These are phyloP conservation scores for Backusella parvicylindrica DNA, from an alignment of 192 early-diverging fungal genomes.

Conservation along the genomic window DNA sequence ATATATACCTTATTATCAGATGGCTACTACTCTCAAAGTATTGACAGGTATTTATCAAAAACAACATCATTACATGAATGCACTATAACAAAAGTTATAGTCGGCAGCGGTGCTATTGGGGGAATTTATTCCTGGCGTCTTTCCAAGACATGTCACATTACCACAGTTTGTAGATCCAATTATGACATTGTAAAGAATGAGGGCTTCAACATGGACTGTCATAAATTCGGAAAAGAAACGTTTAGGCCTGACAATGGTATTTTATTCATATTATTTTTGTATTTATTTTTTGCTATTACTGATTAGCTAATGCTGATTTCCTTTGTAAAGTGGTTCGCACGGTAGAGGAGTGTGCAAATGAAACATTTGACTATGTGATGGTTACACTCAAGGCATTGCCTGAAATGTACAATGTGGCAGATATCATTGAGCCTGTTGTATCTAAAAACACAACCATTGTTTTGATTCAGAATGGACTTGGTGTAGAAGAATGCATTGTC, in stretches of 20 bases:
- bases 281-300: background rate
- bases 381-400: constrained; percentile 69
- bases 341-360: constrained; percentile 19
- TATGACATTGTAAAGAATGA: constrained; percentile 47
- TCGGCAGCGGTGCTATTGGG: constrained; percentile 71
- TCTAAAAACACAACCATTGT: constrained; percentile 53
- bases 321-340: constrained; percentile 34
- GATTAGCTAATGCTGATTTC: background rate
- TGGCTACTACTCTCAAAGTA: background rate
- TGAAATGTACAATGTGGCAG: constrained; percentile 49
- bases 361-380: constrained; percentile 54
- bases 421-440: constrained; percentile 53
- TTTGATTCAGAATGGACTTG: constrained; percentile 73
- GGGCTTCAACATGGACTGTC: constrained; percentile 56
- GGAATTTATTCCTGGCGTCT: constrained; percentile 64
- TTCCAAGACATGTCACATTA: constrained; percentile 48
- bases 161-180: constrained; percentile 68
- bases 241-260: constrained; percentile 52
- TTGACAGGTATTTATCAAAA: background rate
- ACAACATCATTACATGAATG: background rate
- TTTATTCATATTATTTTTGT: background rate
- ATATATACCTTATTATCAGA: too few species aligned
- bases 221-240: constrained; percentile 47
- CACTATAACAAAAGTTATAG: too few species aligned
- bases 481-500: constrained; percentile 54